Evolutionary conservation across 2,329 filamentous ascomycete genomes (phyloP).

Genomic region (Corynespora cassiicola): DNA sequence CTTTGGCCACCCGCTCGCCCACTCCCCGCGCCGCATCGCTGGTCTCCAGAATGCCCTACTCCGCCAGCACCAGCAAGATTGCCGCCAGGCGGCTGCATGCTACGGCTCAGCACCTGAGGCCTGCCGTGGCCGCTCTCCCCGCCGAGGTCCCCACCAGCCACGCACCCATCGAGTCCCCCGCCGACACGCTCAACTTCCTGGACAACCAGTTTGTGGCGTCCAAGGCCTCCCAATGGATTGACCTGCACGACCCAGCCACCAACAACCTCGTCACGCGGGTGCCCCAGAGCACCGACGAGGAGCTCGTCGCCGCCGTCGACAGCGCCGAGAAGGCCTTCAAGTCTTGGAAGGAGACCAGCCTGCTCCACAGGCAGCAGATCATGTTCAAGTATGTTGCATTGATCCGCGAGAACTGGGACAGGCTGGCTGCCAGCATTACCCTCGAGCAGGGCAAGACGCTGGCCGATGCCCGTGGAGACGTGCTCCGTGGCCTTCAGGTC

Average conservation of each 20-base stretch:
- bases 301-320: conserved; percentile 76
- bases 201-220: conserved; percentile 80
- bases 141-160: conserved; percentile 73
- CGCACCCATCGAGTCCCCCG: conserved; percentile 70
- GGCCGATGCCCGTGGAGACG: conserved; percentile 81
- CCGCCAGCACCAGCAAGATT: conserved; percentile 44
- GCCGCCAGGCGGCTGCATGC: conserved; percentile 60
- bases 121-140: conserved; percentile 58
- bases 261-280: conserved; percentile 86
- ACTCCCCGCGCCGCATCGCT: conserved; percentile 43
- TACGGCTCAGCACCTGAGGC: conserved; percentile 59
- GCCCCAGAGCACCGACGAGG: conserved; percentile 79
- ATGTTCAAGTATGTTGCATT: conserved; percentile 86
- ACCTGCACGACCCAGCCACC: conserved; percentile 81
- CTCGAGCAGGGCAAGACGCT: conserved; percentile 90
- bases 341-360: conserved; percentile 73
- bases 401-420: conserved; percentile 85
- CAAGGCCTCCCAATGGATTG: conserved; percentile 74
- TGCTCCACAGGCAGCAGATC: conserved; percentile 79
- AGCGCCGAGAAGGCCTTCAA: conserved; percentile 79
- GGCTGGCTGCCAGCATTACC: conserved; percentile 82
- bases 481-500: conserved; percentile 81
- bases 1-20: conserved; percentile 47
- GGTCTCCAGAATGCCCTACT: conserved; percentile 47
- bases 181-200: conserved; percentile 80